These are phyloP conservation scores for Tolypocladium endophyticum DNA, from an alignment of 2,329 filamentous ascomycete genomes.

Conservation along the genomic window DNA sequence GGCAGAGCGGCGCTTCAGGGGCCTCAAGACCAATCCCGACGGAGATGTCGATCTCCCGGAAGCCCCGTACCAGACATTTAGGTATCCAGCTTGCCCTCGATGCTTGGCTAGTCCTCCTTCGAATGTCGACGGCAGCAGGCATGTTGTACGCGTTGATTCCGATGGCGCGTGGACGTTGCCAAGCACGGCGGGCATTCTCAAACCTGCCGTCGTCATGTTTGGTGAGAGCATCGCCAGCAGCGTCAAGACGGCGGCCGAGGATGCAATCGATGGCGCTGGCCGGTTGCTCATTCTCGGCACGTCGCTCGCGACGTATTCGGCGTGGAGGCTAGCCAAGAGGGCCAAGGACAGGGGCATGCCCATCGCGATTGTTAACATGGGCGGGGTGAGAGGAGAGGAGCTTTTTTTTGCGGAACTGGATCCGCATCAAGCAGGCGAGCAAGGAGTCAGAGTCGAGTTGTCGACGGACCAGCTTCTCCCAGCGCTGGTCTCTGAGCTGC, in stretches of 20 bases:
- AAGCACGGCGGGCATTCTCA: constrained; percentile 69
- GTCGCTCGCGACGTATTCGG: constrained; percentile 88
- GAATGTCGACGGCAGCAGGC: constrained; percentile 41
- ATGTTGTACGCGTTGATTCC: constrained; percentile 56
- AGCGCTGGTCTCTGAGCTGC: constrained; percentile 41
- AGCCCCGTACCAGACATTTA: constrained; percentile 79
- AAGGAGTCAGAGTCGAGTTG: constrained; percentile 46
- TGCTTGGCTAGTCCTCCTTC: constrained; percentile 58
- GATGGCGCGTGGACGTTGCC: constrained; percentile 68
- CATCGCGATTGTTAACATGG: constrained; percentile 79
- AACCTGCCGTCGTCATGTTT: constrained; percentile 94
- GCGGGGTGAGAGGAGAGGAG: constrained; percentile 75
- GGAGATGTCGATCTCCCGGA: constrained; percentile 86
- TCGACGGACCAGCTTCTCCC: constrained; percentile 49
- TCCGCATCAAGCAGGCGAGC: constrained; percentile 37
- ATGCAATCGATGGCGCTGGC: constrained; percentile 66
- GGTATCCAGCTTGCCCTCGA: constrained; percentile 79
- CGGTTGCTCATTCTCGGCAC: constrained; percentile 75
- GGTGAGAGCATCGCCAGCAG: constrained; percentile 68
- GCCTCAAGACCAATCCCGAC: constrained; percentile 81
- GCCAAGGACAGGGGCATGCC: constrained; percentile 76
- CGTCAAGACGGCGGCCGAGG: constrained; percentile 68
- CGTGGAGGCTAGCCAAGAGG: constrained; percentile 78
- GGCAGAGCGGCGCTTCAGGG: constrained; percentile 52
- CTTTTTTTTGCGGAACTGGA: constrained; percentile 51